Evolutionary conservation across 228 moss, liverwort and hornwort genomes (phyloP).

Genomic region (Sphagnum magellanicum): DNA sequence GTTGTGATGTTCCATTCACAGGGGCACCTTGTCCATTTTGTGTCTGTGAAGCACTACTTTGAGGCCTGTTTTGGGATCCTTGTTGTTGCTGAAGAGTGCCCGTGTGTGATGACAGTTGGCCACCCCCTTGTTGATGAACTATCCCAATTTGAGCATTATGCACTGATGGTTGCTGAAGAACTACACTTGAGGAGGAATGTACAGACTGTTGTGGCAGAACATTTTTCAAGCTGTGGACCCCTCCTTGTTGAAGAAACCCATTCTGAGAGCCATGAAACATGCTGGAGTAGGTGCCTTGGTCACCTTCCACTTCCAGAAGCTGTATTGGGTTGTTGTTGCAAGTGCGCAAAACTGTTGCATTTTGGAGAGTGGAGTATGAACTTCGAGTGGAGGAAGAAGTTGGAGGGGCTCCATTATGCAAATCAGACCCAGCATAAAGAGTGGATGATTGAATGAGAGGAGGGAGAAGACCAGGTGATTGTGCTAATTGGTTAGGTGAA

Average conservation of each 20-base stretch:
- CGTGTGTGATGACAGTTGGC: no score
- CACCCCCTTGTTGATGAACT: no score
- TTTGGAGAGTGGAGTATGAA: slow-evolving; percentile 36
- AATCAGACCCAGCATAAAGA: slow-evolving; percentile 34
- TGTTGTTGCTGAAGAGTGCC: slow-evolving; percentile 7
- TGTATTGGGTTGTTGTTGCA: slow-evolving; percentile 6
- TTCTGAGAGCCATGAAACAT: slow-evolving; percentile 19
- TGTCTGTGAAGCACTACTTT: no score
- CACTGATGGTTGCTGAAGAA: slow-evolving; percentile 9
- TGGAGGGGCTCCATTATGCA: slow-evolving; percentile 45
- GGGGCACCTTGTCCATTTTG: no score
- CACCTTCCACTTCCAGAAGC: slow-evolving; percentile 35
- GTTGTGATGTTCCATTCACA: no score
- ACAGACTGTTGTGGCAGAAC: slow-evolving; percentile 19
- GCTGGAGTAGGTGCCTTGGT: slow-evolving; percentile 30
- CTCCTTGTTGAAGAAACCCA: slow-evolving; percentile 3
- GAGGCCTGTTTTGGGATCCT: slow-evolving; percentile 14
- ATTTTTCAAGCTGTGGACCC: slow-evolving; percentile 25
- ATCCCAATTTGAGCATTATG: slow-evolving; percentile 4
- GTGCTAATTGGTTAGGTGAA: slow-evolving; percentile 21
- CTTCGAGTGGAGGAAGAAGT: slow-evolving; percentile 47
- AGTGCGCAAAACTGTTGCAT: slow-evolving; percentile 13
- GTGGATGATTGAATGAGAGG: slow-evolving; percentile 43
- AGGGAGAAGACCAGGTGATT: slow-evolving; percentile 26
- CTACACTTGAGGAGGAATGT: slow-evolving; percentile 14